Evolutionary conservation across 2,329 filamentous ascomycete genomes (phyloP).

Genomic region (Alternaria consortialis): DNA sequence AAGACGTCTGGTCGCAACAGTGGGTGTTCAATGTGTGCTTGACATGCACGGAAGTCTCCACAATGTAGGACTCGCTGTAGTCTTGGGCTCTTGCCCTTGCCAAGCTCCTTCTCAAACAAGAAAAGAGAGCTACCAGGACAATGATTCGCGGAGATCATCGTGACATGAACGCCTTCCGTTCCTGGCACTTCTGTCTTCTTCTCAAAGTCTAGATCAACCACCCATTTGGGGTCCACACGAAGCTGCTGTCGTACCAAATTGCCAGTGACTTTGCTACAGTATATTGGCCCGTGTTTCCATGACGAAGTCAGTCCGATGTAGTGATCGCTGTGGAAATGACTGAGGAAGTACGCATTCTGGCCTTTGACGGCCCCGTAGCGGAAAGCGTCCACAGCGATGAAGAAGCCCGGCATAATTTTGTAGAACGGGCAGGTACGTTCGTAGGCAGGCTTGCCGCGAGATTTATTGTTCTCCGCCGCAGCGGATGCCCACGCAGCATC

Average conservation of each 20-base stretch:
- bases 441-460: conserved; percentile 85
- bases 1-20: conserved; percentile 78
- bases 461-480: conserved; percentile 78
- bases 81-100: conserved; percentile 66
- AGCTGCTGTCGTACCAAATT: conserved; percentile 89
- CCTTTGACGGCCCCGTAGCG: conserved; percentile 92
- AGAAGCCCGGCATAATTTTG: conserved; percentile 94
- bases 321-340: conserved; percentile 97
- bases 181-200: conserved; percentile 78
- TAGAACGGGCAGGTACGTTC: conserved; percentile 96
- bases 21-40: conserved; percentile 82
- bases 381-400: conserved; percentile 94
- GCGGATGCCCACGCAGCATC: conserved; percentile 89
- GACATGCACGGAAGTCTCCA: conserved; percentile 92
- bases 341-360: conserved; percentile 94
- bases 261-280: conserved; percentile 91
- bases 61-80: conserved; percentile 89
- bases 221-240: conserved; percentile 83
- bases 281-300: conserved; percentile 95
- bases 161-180: conserved; percentile 84
- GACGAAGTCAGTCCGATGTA: conserved; percentile 89
- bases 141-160: conserved; percentile 96
- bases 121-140: conserved; percentile 95
- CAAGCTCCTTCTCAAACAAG: conserved; percentile 82
- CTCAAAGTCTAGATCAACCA: conserved; percentile 88